Conservation (phyloP, 2,329 filamentous ascomycete species). For the Cercospora citrullina region DNA sequence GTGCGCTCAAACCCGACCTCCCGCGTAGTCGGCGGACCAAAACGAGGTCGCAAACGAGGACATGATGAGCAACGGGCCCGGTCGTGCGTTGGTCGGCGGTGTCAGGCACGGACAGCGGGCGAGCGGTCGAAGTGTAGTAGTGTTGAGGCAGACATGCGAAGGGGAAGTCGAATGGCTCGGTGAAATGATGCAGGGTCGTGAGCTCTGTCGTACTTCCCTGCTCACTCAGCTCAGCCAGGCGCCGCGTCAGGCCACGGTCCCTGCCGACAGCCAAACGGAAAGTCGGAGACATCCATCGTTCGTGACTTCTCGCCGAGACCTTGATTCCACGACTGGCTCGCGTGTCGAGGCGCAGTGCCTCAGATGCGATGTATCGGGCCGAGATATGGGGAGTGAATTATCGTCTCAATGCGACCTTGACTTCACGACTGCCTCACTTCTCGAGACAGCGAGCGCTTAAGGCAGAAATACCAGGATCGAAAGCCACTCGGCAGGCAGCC, state of each 20-base stretch:
- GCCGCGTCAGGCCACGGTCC: not conserved
- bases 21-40: constrained; percentile 97
- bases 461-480: not conserved
- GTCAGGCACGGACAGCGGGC: not conserved
- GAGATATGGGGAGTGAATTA: not conserved
- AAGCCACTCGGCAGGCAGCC: not conserved
- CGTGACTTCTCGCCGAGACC: not conserved
- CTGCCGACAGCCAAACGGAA: not conserved
- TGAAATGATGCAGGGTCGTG: not conserved
- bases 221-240: not conserved
- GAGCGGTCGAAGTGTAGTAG: not conserved
- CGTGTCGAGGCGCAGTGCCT: not conserved
- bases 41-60: constrained; percentile 92
- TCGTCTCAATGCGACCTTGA: not conserved
- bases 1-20: constrained; percentile 58
- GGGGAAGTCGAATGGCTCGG: not conserved
- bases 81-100: not conserved
- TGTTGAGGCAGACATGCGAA: not conserved
- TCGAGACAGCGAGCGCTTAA: not conserved
- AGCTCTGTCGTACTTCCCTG: not conserved
- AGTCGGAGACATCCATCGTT: not conserved
- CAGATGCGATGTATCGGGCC: not conserved
- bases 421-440: not conserved
- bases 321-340: not conserved
- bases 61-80: constrained; percentile 52